Evolutionary conservation across 495 filamentous ascomycete genomes (phyloP), one percentile per base, ranked within the genome.

Genomic region (Aspergillus saccharolyticus): DNA sequence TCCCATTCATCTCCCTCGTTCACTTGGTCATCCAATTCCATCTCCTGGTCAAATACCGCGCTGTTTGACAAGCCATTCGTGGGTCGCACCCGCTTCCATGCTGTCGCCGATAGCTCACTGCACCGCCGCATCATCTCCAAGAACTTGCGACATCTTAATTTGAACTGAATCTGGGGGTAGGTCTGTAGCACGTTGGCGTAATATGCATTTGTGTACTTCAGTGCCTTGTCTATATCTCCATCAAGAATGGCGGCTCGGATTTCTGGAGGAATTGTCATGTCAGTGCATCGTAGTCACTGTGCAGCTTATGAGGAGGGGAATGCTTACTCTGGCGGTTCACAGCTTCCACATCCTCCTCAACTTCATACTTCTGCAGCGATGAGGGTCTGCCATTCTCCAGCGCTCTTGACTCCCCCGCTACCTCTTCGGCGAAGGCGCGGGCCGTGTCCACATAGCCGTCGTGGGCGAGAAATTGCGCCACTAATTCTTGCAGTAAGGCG

Each of bases 391-490:
- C 80, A 50, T 81, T 75, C 52, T 80, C 79, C 25, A 95, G 70
- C 8, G 86, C 82, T 56, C 73, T 72, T 56, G 85, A 83, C 68
- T 96, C 91, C 17, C 77, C 75, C 39, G 84, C 83, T 5, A 96
- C 85, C 66, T 97, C 95, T 65, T 87, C 81, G 7, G 88, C 85
- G 72, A 99, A 97, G 0, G 89, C 90, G 58, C 85, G 83, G 16
- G 92, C 91, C 7, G 94, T 96, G 56, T 96, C 93, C n/a, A 97
- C 85, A 61, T 96, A 97, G 54, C 94, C 95, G 67, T 97, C 95
- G 64, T 97, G 94, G 42, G 90, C 89, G 7, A 99, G 78, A 63
- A 92, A 96, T 70, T 97, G 92, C 12, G 90, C 80, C 17, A 95
- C 86, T 57, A 93, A 70, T 60, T 87, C 82, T 68, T 97, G 94